Conservation (phyloP, 108 stramenopile genomes). For the Pseudonitzschia multiseries region DNA sequence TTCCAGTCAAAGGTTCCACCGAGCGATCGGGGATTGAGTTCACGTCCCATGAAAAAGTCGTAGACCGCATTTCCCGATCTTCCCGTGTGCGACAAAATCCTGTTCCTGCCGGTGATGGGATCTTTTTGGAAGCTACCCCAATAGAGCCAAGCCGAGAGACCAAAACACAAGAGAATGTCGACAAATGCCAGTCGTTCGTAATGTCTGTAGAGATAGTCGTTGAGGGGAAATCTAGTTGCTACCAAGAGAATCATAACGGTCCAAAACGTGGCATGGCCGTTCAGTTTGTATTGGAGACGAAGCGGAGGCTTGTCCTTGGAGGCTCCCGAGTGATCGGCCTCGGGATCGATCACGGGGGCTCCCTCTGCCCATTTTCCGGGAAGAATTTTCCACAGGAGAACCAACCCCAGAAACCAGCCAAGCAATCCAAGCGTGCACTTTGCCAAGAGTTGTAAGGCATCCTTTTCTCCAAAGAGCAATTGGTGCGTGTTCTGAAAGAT, state of each 20-base stretch:
- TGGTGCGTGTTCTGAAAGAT: too few species aligned
- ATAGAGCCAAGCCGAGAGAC: constrained; percentile 77
- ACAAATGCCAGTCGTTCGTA: constrained; percentile 69
- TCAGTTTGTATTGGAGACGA: constrained; percentile 84
- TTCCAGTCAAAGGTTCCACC: constrained; percentile 89
- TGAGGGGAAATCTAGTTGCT: constrained; percentile 60
- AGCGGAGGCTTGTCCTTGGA: constrained; percentile 12
- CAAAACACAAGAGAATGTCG: constrained; percentile 54
- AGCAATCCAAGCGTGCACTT: constrained; percentile 54
- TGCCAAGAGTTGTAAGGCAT: constrained; percentile 8
- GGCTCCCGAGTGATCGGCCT: constrained; percentile 33
- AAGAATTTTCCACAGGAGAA: constrained; percentile 80
- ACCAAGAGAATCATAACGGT: constrained; percentile 57
- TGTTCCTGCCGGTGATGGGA: constrained; percentile 21
- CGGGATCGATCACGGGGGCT: constrained; percentile 44
- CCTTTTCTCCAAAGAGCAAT: constrained; percentile 18
- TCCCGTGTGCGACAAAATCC: constrained; percentile 82
- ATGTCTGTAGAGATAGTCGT: constrained; percentile 72
- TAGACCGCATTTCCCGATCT: constrained; percentile 83
- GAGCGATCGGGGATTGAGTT: constrained; percentile 90
- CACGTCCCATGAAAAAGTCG: constrained; percentile 97
- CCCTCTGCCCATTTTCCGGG: constrained; percentile 84
- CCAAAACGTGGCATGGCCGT: constrained; percentile 96
- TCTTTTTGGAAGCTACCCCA: constrained; percentile 51
- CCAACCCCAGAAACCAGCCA: constrained; percentile 86